Evolutionary conservation across 2,329 filamentous ascomycete species (phyloP), one percentile per base, ranked within the genome.

Genomic region (Pezicula rhizophila): DNA sequence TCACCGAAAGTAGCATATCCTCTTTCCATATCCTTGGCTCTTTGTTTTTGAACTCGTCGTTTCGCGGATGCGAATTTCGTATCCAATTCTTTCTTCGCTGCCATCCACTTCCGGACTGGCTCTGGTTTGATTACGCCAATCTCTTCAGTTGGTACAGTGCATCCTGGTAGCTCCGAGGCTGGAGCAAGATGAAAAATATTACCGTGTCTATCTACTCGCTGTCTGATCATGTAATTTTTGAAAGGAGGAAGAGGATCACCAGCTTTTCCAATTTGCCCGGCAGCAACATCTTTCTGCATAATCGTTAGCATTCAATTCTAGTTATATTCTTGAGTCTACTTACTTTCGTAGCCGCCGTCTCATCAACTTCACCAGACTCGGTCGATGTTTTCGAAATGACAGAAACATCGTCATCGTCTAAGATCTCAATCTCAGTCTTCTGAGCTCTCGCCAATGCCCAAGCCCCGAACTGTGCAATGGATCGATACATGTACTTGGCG

Each of bases 401-500:
- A 0, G 87, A 92, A 43, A 90, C 79, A 10, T 79, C 74, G 55
- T 91, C 87, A 51, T 95, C 88, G 52, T 91, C 85, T 33, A 85
- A 66, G 33, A 95, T 92, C 15, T 93, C 87, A 47, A 96, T 91
- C 1, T 81, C 80, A 1, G 78, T 80, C 51, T 89, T 78, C 62
- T 96, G 91, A 0, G 90, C 89, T 55, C 85, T 77, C 1, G 91
- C 89, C 18, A 96, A 75, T 0, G 87, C 86, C 91, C 91, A 97
- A 0, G 91, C 89, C 2, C 90, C 87, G 61, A 99, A 97, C 58
- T 96, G 92, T 0, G 93, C 87, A 46, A 96, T 82, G 1, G 89
- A 88, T 42, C 92, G 80, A 65, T 89, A 97, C 90, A 97, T 96
- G 69, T 87, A 87, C 66, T 97, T 97, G 41, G 92, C 93, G 1